Evolutionary conservation across 495 filamentous ascomycete species (phyloP).

Genomic region (Trichoderma erinaceum): DNA sequence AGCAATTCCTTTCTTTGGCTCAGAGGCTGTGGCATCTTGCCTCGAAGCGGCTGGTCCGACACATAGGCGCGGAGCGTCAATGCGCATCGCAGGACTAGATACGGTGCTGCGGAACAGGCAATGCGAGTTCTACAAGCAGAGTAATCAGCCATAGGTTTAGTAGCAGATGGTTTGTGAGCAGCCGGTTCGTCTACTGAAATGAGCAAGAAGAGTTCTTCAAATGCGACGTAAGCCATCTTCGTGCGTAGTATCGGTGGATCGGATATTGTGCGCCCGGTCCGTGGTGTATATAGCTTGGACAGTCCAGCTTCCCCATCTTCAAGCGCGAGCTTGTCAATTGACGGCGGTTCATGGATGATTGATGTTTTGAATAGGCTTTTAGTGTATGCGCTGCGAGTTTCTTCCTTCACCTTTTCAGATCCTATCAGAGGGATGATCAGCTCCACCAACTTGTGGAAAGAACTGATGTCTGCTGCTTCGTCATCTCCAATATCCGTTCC

Average conservation of each 20-base stretch:
- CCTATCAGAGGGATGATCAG: conserved; percentile 74
- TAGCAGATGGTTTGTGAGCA: not conserved
- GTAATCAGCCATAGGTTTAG: conserved; percentile 24
- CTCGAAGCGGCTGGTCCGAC: conserved; percentile 86
- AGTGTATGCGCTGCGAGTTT: conserved; percentile 62
- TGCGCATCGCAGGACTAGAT: conserved; percentile 75
- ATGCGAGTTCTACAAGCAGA: conserved; percentile 48
- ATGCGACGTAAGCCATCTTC: conserved; percentile 70
- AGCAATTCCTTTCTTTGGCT: conserved; percentile 72
- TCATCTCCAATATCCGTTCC: conserved; percentile 49
- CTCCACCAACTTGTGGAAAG: conserved; percentile 59
- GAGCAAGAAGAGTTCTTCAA: conserved; percentile 76
- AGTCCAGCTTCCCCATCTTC: conserved; percentile 47
- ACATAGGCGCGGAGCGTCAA: conserved; percentile 76
- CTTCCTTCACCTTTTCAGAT: conserved; percentile 54
- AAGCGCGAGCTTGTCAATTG: conserved; percentile 54
- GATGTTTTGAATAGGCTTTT: conserved; percentile 75
- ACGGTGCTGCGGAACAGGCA: conserved; percentile 71
- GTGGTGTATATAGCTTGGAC: conserved; percentile 55
- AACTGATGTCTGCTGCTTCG: conserved; percentile 72
- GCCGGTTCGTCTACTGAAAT: conserved; percentile 41
- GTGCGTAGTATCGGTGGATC: conserved; percentile 56
- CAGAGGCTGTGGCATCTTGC: conserved; percentile 84
- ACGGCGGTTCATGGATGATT: conserved; percentile 65
- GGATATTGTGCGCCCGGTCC: conserved; percentile 65